A percentile compares a stretch with the other conserved stretches of the same genome.
phyloP scores from a whole-genome alignment of 345 rosid genomes.

The Populus ilicifolia region DNA sequence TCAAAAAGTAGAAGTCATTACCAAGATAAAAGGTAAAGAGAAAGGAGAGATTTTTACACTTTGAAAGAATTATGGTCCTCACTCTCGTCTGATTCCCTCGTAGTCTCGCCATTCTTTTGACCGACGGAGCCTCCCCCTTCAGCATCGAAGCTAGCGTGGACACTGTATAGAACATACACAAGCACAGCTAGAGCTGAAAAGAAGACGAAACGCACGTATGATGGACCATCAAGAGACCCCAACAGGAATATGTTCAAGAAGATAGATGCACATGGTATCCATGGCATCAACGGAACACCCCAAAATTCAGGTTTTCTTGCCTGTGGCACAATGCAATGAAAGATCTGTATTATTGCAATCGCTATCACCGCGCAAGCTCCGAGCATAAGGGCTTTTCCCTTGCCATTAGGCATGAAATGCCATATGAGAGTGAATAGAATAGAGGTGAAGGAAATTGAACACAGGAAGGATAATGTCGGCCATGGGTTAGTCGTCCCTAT shows the following conservation, averaged over 20 bases:
- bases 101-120: constrained; percentile 37
- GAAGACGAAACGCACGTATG: constrained; percentile 66
- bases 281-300: constrained; percentile 92
- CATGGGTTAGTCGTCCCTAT: constrained; percentile 65
- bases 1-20: neutral
- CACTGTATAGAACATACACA: constrained; percentile 72
- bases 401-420: constrained; percentile 54
- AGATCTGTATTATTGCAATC: constrained; percentile 43
- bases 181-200: constrained; percentile 60
- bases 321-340: constrained; percentile 54
- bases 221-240: constrained; percentile 63
- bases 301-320: constrained; percentile 73
- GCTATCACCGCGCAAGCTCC: constrained; percentile 41
- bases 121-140: constrained; percentile 43
- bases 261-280: constrained; percentile 77
- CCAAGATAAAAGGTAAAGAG: neutral
- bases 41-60: constrained; percentile 36
- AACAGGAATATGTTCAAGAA: constrained; percentile 75
- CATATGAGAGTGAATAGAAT: constrained; percentile 60
- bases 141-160: constrained; percentile 88
- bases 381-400: constrained; percentile 51
- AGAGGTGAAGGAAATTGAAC: constrained; percentile 55
- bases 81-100: constrained; percentile 36
- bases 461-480: constrained; percentile 72
- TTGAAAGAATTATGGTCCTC: constrained; percentile 22